These are phyloP conservation scores for Alisma plantagoaquatica DNA, from an alignment of 106 monocot species.

Conservation along the genomic window DNA sequence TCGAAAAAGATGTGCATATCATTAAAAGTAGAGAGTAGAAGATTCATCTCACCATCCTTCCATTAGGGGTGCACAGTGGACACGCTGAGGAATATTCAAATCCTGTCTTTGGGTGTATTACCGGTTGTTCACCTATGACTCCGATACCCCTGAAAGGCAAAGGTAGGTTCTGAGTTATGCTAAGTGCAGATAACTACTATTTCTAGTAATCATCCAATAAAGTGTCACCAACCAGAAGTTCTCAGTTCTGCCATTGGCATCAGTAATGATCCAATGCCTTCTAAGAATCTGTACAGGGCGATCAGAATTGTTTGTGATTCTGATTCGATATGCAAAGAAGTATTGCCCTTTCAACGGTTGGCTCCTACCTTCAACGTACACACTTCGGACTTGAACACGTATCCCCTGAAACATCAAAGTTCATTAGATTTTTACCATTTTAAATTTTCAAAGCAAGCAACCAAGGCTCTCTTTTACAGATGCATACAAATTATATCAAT, in stretches of 20 bases:
- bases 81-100: conserved; percentile 96
- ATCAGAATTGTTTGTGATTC: conserved; percentile 77
- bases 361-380: conserved; percentile 73
- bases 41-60: conserved; percentile 59
- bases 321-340: conserved; percentile 44
- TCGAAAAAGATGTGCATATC: not conserved
- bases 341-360: conserved; percentile 73
- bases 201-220: not conserved
- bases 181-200: not conserved
- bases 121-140: conserved; percentile 90
- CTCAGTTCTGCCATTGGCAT: conserved; percentile 76
- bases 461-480: too few relatives aligned
- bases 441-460: too few relatives aligned
- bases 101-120: conserved; percentile 81
- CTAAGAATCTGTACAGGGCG: conserved; percentile 81
- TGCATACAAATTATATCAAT: too few relatives aligned
- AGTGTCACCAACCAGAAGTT: conserved; percentile 62
- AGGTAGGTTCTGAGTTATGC: not conserved
- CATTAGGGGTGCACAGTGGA: conserved; percentile 69
- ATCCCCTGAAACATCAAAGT: conserved; percentile 54
- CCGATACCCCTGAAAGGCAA: conserved; percentile 64
- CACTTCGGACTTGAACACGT: conserved; percentile 89
- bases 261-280: conserved; percentile 98
- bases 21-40: not conserved
- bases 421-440: too few relatives aligned